Evolutionary conservation across 257 asterid species (phyloP).

Genomic region (Fraxinus excelsior): DNA sequence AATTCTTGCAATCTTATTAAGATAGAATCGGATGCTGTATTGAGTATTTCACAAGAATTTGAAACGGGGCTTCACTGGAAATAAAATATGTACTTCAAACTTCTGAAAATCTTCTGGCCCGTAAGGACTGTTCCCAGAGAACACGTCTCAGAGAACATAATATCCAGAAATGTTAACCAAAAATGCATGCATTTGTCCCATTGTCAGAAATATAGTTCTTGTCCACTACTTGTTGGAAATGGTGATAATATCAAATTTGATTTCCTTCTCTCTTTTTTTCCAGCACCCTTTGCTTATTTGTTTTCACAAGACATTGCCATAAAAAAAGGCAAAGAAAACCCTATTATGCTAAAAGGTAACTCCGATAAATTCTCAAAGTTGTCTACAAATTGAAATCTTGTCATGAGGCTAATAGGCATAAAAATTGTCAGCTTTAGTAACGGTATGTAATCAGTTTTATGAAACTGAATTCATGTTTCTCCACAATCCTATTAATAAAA

Average conservation of each 20-base stretch:
- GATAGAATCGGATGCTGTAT: background rate
- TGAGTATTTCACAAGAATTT: background rate
- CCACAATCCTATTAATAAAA: background rate
- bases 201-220: background rate
- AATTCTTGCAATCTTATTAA: background rate
- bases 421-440: background rate
- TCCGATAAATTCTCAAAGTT: background rate
- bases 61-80: background rate
- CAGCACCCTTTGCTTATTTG: background rate
- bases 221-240: background rate
- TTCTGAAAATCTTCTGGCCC: background rate
- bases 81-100: background rate
- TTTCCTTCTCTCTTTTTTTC: background rate
- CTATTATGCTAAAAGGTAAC: background rate
- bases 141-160: background rate
- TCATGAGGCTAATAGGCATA: background rate
- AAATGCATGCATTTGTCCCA: background rate
- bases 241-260: background rate
- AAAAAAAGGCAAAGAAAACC: background rate
- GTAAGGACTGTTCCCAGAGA: background rate
- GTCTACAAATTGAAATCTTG: background rate
- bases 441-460: background rate
- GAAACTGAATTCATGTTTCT: background rate
- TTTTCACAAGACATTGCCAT: background rate
- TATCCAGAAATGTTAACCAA: background rate